Conservation (phyloP, 2,329 filamentous ascomycete species). For the Calonectria hawksworthii region DNA sequence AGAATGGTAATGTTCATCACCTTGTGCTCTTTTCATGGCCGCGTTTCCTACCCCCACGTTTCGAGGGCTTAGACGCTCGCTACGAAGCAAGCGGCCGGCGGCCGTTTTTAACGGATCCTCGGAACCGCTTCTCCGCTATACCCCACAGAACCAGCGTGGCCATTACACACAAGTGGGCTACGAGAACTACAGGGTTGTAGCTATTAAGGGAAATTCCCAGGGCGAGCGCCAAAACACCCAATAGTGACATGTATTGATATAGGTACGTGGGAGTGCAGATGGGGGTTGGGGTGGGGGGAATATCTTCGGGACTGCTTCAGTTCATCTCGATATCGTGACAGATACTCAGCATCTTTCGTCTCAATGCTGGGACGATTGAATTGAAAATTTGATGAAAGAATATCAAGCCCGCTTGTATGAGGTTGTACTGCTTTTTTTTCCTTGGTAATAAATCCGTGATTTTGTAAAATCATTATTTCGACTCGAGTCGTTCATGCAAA, state of each 20-base stretch:
- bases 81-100: background rate
- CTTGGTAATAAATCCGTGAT: too few relatives aligned
- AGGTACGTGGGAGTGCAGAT: background rate
- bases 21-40: background rate
- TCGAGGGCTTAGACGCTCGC: background rate
- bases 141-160: conserved; percentile 18
- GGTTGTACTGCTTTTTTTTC: background rate
- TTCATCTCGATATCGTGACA: background rate
- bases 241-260: background rate
- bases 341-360: background rate
- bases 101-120: conserved; percentile 5
- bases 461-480: background rate
- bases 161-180: conserved; percentile 11
- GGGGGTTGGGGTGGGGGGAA: background rate
- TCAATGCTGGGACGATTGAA: background rate
- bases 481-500: too few relatives aligned
- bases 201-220: background rate
- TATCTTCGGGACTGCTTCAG: background rate
- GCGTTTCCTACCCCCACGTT: conserved; percentile 25
- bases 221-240: background rate
- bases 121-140: conserved; percentile 20
- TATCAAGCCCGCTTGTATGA: too few relatives aligned
- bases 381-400: too few relatives aligned
- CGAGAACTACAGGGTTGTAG: background rate
- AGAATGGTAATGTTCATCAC: background rate